Conservation (phyloP, 345 rosid genomes). For the Eucalyptus pauciflora region DNA sequence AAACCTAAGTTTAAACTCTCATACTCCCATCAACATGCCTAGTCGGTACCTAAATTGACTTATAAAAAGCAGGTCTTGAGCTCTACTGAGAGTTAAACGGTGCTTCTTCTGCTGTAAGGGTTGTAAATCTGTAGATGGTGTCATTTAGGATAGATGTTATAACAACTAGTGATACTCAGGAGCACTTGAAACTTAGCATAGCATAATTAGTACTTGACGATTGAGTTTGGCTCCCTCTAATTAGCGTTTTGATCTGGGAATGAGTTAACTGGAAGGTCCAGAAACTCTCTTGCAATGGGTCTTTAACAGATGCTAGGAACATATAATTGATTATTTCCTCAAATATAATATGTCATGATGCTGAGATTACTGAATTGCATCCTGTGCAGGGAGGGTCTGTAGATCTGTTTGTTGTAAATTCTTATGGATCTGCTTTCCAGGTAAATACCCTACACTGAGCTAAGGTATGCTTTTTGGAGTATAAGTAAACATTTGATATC, state of each 20-base stretch:
- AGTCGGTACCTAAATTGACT: not conserved
- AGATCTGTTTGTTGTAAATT: conserved; percentile 84
- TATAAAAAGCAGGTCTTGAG: not conserved
- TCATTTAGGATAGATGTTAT: not conserved
- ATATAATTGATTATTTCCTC: not conserved
- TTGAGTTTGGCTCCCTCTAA: not conserved
- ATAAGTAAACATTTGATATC: not conserved
- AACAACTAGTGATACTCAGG: not conserved
- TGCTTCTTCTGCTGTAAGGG: not conserved
- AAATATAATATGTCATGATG: not conserved
- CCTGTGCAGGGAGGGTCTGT: conserved; percentile 68
- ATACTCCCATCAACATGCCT: not conserved
- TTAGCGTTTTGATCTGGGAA: not conserved
- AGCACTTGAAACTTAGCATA: not conserved
- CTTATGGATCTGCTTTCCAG: conserved; percentile 86
- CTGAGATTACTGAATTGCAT: conserved; percentile 1
- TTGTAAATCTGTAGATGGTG: not conserved
- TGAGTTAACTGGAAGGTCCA: not conserved
- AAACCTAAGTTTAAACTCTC: not conserved
- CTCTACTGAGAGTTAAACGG: not conserved
- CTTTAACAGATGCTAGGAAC: not conserved
- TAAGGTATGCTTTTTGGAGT: not conserved
- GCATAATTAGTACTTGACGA: not conserved
- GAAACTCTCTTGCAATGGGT: not conserved
- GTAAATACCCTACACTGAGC: conserved; percentile 23